Evolutionary conservation across 164 flowering plant genomes (phyloP).

Genomic region (Chloranthus sessilifolius): DNA sequence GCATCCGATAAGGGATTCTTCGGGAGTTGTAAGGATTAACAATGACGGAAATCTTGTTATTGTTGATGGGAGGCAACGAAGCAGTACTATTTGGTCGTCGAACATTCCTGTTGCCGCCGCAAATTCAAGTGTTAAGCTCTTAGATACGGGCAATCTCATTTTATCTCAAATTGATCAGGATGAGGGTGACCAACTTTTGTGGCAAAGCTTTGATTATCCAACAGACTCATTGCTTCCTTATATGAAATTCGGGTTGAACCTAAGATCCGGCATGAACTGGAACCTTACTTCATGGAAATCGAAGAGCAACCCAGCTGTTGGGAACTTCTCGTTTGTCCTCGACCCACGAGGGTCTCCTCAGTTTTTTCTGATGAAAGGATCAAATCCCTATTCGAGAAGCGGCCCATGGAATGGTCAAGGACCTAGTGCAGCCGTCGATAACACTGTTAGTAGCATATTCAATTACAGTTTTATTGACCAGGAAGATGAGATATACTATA

Average conservation of each 20-base stretch:
- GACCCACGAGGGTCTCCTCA: conserved; percentile 1
- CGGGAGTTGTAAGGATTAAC: conserved; percentile 11
- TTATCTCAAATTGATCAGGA: not conserved
- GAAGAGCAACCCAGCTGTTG: conserved; percentile 7
- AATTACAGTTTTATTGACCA: conserved; percentile 2
- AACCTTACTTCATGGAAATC: conserved; percentile 11
- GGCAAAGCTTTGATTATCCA: conserved; percentile 2
- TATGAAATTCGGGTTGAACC: conserved; percentile 1
- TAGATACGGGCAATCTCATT: conserved; percentile 17
- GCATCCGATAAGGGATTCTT: conserved; percentile 11
- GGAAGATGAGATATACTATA: conserved; percentile 12
- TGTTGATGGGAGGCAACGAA: not conserved
- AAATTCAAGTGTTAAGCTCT: not conserved
- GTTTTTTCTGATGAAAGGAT: conserved; percentile 3
- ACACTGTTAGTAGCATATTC: conserved; percentile 6
- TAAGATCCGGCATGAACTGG: not conserved
- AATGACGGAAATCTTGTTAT: conserved; percentile 10
- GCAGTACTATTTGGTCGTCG: conserved; percentile 8
- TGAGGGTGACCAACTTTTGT: not conserved
- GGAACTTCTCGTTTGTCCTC: conserved; percentile 3
- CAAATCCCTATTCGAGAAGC: not conserved
- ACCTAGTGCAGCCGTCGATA: conserved; percentile 6
- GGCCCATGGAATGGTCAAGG: conserved; percentile 12
- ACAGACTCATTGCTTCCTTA: conserved; percentile 1
- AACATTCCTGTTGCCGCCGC: not conserved